Evolutionary conservation across 768 basidiomycete genomes (phyloP).

Genomic region (Xerocomellus chrysenteron): DNA sequence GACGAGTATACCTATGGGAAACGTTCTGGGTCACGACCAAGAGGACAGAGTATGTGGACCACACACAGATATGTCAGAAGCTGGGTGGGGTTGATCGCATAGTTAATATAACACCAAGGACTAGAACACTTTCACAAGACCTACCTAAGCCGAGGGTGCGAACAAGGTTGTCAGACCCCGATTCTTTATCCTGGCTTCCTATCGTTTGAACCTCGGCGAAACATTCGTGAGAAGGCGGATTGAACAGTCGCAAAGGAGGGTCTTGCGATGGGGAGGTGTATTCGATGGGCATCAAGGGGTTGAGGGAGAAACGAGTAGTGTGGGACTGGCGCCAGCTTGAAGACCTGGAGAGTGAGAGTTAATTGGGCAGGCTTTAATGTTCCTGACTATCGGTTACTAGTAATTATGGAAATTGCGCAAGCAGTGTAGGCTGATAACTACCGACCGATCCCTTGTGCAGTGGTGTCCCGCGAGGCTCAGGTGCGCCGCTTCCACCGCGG

Average conservation of each 20-base stretch:
- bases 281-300: slow-evolving; percentile 22
- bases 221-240: slow-evolving; percentile 3
- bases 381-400: slow-evolving; percentile 14
- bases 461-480: background rate
- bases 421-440: background rate
- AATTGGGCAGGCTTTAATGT: slow-evolving; percentile 7
- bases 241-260: slow-evolving; percentile 15
- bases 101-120: background rate
- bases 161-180: slow-evolving; percentile 10
- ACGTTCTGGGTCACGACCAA: background rate
- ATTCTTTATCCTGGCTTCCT: slow-evolving; percentile 25
- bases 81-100: slow-evolving; percentile 7
- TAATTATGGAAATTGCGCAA: slow-evolving; percentile 17
- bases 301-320: slow-evolving; percentile 1
- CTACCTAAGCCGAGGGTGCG: slow-evolving; percentile 20
- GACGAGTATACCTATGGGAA: slow-evolving; percentile 4
- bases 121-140: slow-evolving; percentile 5
- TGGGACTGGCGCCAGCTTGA: slow-evolving; percentile 6
- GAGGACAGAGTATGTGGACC: background rate
- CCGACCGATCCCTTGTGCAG: background rate
- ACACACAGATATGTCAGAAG: slow-evolving; percentile 21
- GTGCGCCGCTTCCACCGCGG: background rate
- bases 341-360: slow-evolving; percentile 14
- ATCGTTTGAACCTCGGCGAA: slow-evolving; percentile 13
- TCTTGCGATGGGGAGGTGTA: slow-evolving; percentile 10